Conservation (phyloP, 257 asterid genomes). For the Salvia rosmarinus region DNA sequence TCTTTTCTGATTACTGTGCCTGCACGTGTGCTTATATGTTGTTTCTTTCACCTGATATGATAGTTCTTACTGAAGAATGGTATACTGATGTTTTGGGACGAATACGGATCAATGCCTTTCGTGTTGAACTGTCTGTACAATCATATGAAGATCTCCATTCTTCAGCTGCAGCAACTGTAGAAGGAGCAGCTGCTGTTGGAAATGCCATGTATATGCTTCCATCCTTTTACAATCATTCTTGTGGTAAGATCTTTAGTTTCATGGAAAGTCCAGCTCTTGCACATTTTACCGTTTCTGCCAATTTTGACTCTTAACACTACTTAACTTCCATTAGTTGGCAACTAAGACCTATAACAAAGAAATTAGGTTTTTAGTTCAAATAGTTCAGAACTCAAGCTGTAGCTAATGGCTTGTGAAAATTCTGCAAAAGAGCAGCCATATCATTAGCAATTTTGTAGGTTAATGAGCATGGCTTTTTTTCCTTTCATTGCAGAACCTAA, state of each 20-base stretch:
- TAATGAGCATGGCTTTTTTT: conserved; percentile 5
- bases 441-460: neutral
- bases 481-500: conserved; percentile 67
- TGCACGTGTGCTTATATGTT: conserved; percentile 23
- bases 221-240: conserved; percentile 84
- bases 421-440: conserved; percentile 17
- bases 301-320: neutral
- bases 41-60: conserved; percentile 52
- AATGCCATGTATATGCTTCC: conserved; percentile 82
- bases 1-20: conserved; percentile 11
- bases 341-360: neutral
- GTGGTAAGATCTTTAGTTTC: conserved; percentile 59
- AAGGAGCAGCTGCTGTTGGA: conserved; percentile 84
- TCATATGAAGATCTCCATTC: conserved; percentile 74
- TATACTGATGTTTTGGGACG: conserved; percentile 69
- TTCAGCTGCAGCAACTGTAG: conserved; percentile 77
- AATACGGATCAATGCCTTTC: conserved; percentile 83
- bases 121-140: conserved; percentile 70
- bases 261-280: conserved; percentile 23
- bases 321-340: conserved; percentile 4
- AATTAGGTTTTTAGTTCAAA: neutral
- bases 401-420: neutral
- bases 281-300: neutral
- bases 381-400: conserved; percentile 3
- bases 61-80: conserved; percentile 90